A percentile compares a stretch with the other conserved stretches of the same genome.
These are phyloP conservation scores for Nicotiana undulata DNA, from an alignment of 257 asterid genomes.

Conservation along the genomic window DNA sequence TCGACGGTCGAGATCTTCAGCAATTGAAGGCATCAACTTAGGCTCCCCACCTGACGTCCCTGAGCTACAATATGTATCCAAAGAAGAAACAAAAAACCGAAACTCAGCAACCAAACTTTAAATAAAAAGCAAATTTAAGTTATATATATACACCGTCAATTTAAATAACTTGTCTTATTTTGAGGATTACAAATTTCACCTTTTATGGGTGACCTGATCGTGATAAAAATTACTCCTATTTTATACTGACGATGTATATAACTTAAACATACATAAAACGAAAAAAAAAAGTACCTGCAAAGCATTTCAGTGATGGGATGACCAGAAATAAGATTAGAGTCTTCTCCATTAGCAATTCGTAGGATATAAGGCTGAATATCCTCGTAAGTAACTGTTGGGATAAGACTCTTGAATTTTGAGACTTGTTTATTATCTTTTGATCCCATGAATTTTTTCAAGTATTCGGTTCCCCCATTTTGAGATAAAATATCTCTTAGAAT, in stretches of 20 bases:
- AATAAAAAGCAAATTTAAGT: not conserved
- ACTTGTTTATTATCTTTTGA: conserved; percentile 13
- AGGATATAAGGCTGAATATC: conserved; percentile 56
- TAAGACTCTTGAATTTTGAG: conserved; percentile 32
- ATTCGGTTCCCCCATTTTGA: conserved; percentile 48
- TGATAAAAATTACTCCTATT: too few species aligned
- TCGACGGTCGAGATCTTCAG: conserved; percentile 71
- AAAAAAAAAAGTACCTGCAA: conserved; percentile 36
- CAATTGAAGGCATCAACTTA: conserved; percentile 71
- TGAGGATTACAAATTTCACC: too few species aligned
- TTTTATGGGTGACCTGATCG: too few species aligned
- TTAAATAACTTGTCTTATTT: too few species aligned
- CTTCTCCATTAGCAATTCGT: conserved; percentile 62
- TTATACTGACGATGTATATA: too few species aligned
- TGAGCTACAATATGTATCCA: conserved; percentile 34
- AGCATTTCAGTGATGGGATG: conserved; percentile 66
- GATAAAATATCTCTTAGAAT: conserved; percentile 39
- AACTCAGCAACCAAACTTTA: not conserved
- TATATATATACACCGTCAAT: too few species aligned
- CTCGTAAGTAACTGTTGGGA: conserved; percentile 51
- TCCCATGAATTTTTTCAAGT: conserved; percentile 37
- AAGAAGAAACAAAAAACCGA: not conserved
- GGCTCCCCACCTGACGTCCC: conserved; percentile 85
- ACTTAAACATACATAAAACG: too few species aligned
- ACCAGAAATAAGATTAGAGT: conserved; percentile 40